Evolutionary conservation across 176 grass and related monocot genomes (phyloP).

Genomic region (Carex parvula): DNA sequence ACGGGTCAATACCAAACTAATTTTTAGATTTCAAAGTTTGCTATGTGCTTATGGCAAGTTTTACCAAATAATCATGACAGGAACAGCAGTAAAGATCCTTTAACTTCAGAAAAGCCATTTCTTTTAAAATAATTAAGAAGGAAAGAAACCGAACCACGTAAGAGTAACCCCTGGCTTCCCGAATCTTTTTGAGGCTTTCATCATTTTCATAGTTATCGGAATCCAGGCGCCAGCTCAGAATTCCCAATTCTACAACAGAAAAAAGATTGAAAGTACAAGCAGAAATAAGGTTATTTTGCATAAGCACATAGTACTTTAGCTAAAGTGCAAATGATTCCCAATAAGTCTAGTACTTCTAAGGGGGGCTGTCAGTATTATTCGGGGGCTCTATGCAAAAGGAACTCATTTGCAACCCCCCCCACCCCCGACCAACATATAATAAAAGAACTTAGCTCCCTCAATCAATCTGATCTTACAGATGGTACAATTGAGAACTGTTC

Average conservation of each 20-base stretch:
- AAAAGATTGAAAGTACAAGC: neutral
- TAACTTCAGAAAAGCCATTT: slow-evolving; percentile 7
- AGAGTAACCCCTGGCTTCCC: slow-evolving; percentile 85
- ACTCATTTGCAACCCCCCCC: neutral
- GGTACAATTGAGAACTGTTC: too few relatives aligned
- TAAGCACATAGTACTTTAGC: neutral
- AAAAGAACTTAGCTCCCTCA: too few relatives aligned
- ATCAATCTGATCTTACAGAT: too few relatives aligned
- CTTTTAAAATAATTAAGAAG: neutral
- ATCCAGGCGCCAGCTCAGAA: slow-evolving; percentile 74
- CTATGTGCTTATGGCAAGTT: neutral
- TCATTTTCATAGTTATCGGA: slow-evolving; percentile 79
- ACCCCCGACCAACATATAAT: too few relatives aligned
- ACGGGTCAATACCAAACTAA: neutral
- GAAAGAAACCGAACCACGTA: slow-evolving; percentile 54
- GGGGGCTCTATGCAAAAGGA: neutral
- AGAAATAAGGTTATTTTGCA: neutral
- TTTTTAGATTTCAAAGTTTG: neutral
- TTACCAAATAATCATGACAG: neutral
- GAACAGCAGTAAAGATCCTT: neutral
- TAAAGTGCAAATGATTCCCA: neutral
- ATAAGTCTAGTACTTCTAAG: neutral
- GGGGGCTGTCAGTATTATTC: neutral
- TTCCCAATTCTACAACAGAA: slow-evolving; percentile 59
- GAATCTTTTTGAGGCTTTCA: slow-evolving; percentile 86